Conservation (phyloP, 2,329 filamentous ascomycete genomes). For the Thielaviopsis populi region DNA sequence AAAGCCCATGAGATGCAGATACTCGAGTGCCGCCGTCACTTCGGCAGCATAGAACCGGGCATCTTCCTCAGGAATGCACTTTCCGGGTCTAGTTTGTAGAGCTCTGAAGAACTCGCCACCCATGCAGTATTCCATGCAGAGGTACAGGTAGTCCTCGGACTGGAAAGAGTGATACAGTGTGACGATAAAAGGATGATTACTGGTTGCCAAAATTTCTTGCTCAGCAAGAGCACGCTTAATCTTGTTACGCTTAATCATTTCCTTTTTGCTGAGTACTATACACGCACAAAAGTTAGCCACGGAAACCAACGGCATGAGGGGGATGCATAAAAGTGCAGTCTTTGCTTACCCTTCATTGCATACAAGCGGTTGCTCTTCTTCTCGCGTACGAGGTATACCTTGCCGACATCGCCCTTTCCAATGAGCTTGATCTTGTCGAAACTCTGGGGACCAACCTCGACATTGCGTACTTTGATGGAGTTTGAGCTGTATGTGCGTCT, state of each 20-base stretch:
- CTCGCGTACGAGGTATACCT: conserved; percentile 92
- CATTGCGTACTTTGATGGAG: conserved; percentile 94
- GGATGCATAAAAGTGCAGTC: conserved; percentile 3
- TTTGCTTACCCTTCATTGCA: conserved; percentile 81
- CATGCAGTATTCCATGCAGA: conserved; percentile 99
- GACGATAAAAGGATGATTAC: conserved; percentile 98
- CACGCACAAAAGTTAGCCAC: background rate
- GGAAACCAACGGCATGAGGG: conserved; percentile 23
- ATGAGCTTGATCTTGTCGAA: conserved; percentile 99
- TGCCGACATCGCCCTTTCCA: conserved; percentile 95
- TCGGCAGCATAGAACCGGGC: conserved; percentile 95
- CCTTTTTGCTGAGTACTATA: conserved; percentile 92
- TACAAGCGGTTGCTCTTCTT: conserved; percentile 94
- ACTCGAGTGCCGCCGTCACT: conserved; percentile 90
- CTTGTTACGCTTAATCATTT: conserved; percentile 99
- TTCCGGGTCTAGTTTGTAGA: conserved; percentile 87
- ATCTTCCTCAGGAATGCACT: conserved; percentile 93
- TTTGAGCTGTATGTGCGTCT: conserved; percentile 96
- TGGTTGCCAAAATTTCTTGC: conserved; percentile 94
- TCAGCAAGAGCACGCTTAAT: conserved; percentile 96
- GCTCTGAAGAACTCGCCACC: conserved; percentile 97
- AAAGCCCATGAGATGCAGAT: conserved; percentile 96
- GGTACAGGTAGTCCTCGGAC: conserved; percentile 92
- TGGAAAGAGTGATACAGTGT: conserved; percentile 98
- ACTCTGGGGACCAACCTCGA: conserved; percentile 86